phyloP scores from a whole-genome alignment of 2,329 filamentous ascomycete species.

The Arthrocladium fulminans region DNA sequence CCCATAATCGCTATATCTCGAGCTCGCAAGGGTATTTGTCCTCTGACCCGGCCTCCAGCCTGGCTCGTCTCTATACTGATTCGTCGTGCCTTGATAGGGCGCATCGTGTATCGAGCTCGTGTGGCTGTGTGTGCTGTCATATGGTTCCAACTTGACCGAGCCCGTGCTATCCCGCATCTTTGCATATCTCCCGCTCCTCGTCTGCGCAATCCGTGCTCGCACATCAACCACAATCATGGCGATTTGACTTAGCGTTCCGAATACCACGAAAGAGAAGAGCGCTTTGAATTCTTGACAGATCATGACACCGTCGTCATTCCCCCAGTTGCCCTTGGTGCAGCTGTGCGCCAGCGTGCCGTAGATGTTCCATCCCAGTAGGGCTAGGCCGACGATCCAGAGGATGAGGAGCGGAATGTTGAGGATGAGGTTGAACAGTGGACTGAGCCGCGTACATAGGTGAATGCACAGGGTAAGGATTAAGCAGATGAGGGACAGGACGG shows the following conservation, averaged over 20 bases:
- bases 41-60: slow-evolving; percentile 8
- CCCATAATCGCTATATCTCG: slow-evolving; percentile 6
- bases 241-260: slow-evolving; percentile 40
- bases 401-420: slow-evolving; percentile 42
- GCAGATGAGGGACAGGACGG: slow-evolving; percentile 44
- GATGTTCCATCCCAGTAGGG: slow-evolving; percentile 47
- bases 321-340: slow-evolving; percentile 45
- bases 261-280: slow-evolving; percentile 47
- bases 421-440: slow-evolving; percentile 42
- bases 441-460: slow-evolving; percentile 45
- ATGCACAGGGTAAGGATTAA: slow-evolving; percentile 41
- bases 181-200: slow-evolving; percentile 40
- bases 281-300: slow-evolving; percentile 53
- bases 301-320: slow-evolving; percentile 45
- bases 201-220: slow-evolving; percentile 38
- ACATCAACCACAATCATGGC: slow-evolving; percentile 44
- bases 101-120: not conserved
- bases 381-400: slow-evolving; percentile 46
- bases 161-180: slow-evolving; percentile 34
- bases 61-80: slow-evolving; percentile 7
- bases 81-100: not conserved
- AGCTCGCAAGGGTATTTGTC: slow-evolving; percentile 2
- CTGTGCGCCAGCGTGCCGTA: slow-evolving; percentile 43
- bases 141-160: slow-evolving; percentile 29
- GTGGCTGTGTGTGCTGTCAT: not conserved